phyloP scores from a whole-genome alignment of 768 basidiomycete genomes.

The Tricholoma matsutake region DNA sequence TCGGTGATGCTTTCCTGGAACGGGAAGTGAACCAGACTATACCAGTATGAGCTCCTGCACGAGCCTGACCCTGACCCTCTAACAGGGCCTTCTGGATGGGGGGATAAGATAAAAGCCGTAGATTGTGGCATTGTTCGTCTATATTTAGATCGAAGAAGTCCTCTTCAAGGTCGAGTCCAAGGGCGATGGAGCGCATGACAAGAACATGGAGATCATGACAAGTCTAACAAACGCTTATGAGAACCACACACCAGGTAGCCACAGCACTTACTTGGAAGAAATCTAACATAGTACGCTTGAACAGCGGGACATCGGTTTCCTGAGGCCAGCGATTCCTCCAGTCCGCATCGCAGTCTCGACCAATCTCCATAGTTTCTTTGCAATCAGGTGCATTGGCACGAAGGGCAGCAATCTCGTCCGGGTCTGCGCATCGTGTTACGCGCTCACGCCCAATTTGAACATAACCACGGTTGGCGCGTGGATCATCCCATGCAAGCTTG shows the following conservation, averaged over 20 bases:
- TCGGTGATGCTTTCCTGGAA: not conserved
- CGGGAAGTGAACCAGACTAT: conserved; percentile 3
- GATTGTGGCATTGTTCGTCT: conserved; percentile 62
- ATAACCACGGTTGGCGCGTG: conserved; percentile 83
- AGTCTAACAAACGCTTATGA: conserved; percentile 35
- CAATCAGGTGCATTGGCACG: conserved; percentile 65
- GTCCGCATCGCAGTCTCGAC: conserved; percentile 47
- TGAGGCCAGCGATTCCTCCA: conserved; percentile 84
- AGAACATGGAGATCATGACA: conserved; percentile 73
- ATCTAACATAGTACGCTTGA: conserved; percentile 68
- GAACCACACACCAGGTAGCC: not conserved
- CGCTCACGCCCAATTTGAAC: conserved; percentile 62
- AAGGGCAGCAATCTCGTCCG: conserved; percentile 62
- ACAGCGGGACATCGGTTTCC: conserved; percentile 58
- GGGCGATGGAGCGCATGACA: conserved; percentile 84
- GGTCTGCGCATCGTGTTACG: conserved; percentile 69
- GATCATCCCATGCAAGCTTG: conserved; percentile 77
- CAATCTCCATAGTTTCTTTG: conserved; percentile 64
- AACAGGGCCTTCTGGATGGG: conserved; percentile 51
- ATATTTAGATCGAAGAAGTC: conserved; percentile 74
- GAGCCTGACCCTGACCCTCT: conserved; percentile 53
- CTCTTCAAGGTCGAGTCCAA: conserved; percentile 74
- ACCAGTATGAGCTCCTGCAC: conserved; percentile 84
- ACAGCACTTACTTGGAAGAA: conserved; percentile 59
- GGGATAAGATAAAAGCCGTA: conserved; percentile 80